These are phyloP conservation scores for Candida tropicalis DNA, from an alignment of 1,139 yeast species.

Conservation along the genomic window DNA sequence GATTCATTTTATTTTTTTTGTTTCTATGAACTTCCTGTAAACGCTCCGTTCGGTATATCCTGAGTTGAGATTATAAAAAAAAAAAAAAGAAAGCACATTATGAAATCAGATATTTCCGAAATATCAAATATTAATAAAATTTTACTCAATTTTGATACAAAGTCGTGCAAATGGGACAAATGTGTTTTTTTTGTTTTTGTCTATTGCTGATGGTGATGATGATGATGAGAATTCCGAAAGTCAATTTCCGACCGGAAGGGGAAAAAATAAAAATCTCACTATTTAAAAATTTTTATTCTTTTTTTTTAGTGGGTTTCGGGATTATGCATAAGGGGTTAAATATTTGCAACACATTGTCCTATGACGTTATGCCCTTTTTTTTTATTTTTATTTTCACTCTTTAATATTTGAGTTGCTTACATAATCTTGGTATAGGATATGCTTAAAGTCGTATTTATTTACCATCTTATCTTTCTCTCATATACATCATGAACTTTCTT, in stretches of 20 bases:
- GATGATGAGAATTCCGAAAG: not conserved
- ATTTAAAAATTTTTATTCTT: no score
- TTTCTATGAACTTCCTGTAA: no score
- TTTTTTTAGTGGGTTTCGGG: not conserved
- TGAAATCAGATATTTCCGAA: not conserved
- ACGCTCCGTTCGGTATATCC: conserved; percentile 1
- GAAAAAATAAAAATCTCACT: no score
- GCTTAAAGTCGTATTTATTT: no score
- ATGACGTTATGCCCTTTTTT: conserved; percentile 1
- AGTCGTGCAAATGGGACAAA: not conserved
- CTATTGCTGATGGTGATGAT: not conserved
- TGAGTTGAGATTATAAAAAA: not conserved
- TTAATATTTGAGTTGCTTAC: no score
- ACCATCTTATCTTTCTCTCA: no score
- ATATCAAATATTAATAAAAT: conserved; percentile 1
- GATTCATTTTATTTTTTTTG: no score
- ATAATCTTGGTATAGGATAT: no score
- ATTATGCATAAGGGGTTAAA: not conserved
- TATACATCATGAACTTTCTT: no score
- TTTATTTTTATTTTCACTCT: not conserved
- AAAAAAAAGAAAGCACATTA: not conserved
- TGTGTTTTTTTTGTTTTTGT: not conserved
- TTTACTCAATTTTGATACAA: not conserved
- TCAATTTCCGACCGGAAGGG: conserved; percentile 3
- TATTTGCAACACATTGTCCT: conserved; percentile 1